Base-by-base conservation (phyloP, 2,329 filamentous ascomycete species). In the Verticillium alfalfae region DNA sequence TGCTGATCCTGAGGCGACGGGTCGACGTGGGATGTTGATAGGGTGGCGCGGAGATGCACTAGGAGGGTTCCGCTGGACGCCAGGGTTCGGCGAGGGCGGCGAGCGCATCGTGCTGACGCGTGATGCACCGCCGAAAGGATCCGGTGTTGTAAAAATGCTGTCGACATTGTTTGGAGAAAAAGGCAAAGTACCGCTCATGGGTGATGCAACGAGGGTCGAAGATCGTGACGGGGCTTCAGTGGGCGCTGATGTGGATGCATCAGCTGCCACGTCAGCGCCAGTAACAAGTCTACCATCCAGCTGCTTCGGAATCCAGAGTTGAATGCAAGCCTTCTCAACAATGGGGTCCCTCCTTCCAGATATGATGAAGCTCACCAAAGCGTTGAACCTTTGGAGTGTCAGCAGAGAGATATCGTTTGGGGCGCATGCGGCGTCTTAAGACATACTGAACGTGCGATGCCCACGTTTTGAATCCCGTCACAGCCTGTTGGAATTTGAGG, bases 401-500 rank as follows among this genome's bases (percentile, higher is more conserved):
- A 52, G 45, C 45, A 12, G 5, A 52, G 5, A 52, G 9, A 10
- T 18, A 13, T 6, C 45, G 6, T 12, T 8, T 52, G 10, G 4
- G n/a, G n/a, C 45, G n/a, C 8, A 52, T 4, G 3, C 5, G 26
- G 3, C 3, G 26, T 31, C 26, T 16, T 8, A 8, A 3, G 10
- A 52, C 59, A 31, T 67, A 72, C 63, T 73, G 68, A 1, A 63
- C 66, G 34, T 70, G 71, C 16, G 61, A 65, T 4, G 66, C 68
- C 63, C 67, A 73, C 0, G 67, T 66, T 56, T 72, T 74, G 61
- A 70, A 75, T 0, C 72, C 71, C 6, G 70, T 75, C 10, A 74
- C 59, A 3, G 69, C 72, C 56, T 75, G 72, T 38, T 75, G 72
- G 22, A 75, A 74, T 55, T 68, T 70, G 2, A 73, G 60, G 22